phyloP scores from a whole-genome alignment of 805 yeast species.

The Cyberlindnera euphorbiiphila region DNA sequence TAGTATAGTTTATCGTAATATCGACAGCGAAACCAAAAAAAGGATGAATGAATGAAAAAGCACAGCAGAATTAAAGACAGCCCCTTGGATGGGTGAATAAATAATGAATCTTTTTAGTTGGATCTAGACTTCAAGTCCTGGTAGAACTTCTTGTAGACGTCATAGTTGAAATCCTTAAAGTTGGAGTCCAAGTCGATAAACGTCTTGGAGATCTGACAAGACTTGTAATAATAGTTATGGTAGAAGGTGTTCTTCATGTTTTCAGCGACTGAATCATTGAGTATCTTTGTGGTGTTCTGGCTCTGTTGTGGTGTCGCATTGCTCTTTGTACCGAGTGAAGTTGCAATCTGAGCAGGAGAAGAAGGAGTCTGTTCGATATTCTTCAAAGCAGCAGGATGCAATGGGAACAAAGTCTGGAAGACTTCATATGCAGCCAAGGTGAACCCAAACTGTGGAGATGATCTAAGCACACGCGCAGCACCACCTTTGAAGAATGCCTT shows the following conservation, averaged over 20 bases:
- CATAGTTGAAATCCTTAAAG: constrained; percentile 51
- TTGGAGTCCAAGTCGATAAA: constrained; percentile 61
- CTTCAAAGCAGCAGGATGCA: constrained; percentile 31
- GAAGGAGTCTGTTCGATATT: constrained; percentile 23
- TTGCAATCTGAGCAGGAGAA: constrained; percentile 17
- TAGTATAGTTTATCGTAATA: constrained; percentile 1
- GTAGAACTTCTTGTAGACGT: constrained; percentile 40
- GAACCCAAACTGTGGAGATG: constrained; percentile 97
- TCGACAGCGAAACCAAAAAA: neutral
- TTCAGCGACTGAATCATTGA: constrained; percentile 14
- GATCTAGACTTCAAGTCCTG: constrained; percentile 24
- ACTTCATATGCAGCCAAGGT: constrained; percentile 96
- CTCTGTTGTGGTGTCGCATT: constrained; percentile 1
- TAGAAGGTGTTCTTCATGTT: constrained; percentile 28
- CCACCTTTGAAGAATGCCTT: constrained; percentile 94
- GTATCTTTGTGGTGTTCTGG: constrained; percentile 18
- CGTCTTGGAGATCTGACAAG: constrained; percentile 56
- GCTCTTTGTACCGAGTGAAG: constrained; percentile 8
- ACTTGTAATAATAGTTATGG: constrained; percentile 45
- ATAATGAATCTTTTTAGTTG: constrained; percentile 2
- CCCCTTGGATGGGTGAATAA: neutral
- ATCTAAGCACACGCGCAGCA: constrained; percentile 87
- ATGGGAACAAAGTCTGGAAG: constrained; percentile 75
- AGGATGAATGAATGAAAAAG: neutral
- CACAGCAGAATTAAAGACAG: too few relatives aligned